phyloP scores from a whole-genome alignment of 306 rosid species.

The Boehmeria nivea region DNA sequence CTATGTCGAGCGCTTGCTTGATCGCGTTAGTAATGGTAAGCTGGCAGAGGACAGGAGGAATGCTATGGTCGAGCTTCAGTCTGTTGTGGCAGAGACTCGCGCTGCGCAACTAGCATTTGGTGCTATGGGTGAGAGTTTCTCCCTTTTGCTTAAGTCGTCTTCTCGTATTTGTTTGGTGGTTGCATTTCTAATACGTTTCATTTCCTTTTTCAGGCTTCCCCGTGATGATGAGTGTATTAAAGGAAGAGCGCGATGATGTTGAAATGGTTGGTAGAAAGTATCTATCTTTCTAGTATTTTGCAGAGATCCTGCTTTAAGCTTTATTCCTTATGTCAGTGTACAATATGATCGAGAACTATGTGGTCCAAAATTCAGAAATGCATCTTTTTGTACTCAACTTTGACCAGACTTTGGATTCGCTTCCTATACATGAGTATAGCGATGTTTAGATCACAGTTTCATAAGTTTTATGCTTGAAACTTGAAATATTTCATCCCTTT shows the following conservation, averaged over 20 bases:
- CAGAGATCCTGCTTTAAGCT: not conserved
- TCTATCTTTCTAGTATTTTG: slow-evolving; percentile 16
- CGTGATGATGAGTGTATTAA: slow-evolving; percentile 61
- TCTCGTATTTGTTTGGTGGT: not conserved
- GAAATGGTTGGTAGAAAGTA: slow-evolving; percentile 62
- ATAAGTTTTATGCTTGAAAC: no score
- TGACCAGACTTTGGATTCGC: not conserved
- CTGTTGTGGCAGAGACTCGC: slow-evolving; percentile 70
- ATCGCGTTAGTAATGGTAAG: slow-evolving; percentile 88
- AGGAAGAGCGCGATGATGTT: slow-evolving; percentile 87
- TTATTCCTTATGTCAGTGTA: not conserved
- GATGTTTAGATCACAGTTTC: no score
- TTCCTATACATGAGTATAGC: no score
- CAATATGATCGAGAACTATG: not conserved
- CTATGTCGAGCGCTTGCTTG: slow-evolving; percentile 83
- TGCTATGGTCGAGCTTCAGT: slow-evolving; percentile 86
- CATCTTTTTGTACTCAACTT: no score
- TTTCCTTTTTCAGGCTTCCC: slow-evolving; percentile 64
- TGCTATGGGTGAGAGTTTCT: slow-evolving; percentile 67
- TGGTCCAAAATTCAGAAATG: not conserved
- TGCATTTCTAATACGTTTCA: slow-evolving; percentile 11
- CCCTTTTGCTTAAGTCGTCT: slow-evolving; percentile 1
- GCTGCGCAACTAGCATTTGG: slow-evolving; percentile 86
- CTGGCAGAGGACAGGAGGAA: slow-evolving; percentile 77
- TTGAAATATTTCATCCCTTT: not conserved